Conservation (phyloP, 202 grass and related monocot species). For the Bolboschoenoplectus hybrid region DNA sequence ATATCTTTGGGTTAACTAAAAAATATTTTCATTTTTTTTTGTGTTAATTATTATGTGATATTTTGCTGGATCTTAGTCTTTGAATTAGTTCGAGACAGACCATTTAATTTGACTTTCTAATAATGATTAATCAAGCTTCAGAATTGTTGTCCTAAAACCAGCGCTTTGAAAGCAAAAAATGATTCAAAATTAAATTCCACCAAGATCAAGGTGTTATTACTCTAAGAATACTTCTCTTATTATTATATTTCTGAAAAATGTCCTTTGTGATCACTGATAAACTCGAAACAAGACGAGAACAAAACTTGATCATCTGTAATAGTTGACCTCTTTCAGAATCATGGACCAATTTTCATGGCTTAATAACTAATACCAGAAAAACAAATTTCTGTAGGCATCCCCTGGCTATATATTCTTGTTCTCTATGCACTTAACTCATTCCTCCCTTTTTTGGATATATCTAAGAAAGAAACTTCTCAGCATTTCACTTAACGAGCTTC, state of each 20-base stretch:
- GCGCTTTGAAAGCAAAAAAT: background rate
- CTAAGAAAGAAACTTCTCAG: slow-evolving; percentile 1
- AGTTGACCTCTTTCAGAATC: slow-evolving; percentile 6
- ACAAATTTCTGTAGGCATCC: slow-evolving; percentile 14
- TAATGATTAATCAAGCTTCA: background rate
- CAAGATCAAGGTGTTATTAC: background rate
- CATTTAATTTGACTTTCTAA: background rate
- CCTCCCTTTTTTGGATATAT: background rate
- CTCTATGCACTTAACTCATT: background rate
- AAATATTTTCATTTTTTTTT: background rate
- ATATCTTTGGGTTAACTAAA: background rate
- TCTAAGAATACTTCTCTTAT: slow-evolving; percentile 22
- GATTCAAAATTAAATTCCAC: background rate
- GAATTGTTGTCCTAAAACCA: background rate
- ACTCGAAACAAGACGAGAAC: background rate
- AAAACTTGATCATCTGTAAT: slow-evolving; percentile 20
- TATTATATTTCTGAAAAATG: slow-evolving; percentile 23
- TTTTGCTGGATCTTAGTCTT: background rate
- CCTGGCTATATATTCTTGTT: slow-evolving; percentile 11
- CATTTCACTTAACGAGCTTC: background rate
- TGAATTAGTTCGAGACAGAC: background rate
- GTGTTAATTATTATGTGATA: background rate
- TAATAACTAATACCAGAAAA: slow-evolving; percentile 16
- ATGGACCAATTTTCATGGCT: slow-evolving; percentile 14
- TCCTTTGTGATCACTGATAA: background rate